Evolutionary conservation across 129 eudicot species (phyloP), one percentile per base, ranked within the genome.

Genomic region (Cynara cardunculus): DNA sequence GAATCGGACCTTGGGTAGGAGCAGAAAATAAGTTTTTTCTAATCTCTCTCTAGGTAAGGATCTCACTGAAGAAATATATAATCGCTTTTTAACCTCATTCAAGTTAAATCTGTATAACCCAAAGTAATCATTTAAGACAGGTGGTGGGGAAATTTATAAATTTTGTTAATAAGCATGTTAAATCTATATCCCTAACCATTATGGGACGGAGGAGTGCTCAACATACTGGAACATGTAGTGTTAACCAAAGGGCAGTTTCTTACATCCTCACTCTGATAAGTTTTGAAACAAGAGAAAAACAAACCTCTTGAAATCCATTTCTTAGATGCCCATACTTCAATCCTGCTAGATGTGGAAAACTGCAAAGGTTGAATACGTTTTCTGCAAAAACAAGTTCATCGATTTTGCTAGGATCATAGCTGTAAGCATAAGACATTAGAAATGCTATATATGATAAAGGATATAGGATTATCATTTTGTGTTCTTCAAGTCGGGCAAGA

Each of bases 261-360:
- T 31, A 31, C 35, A 31, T 31, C 35, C 35, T 31, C 35, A 31
- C 3, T 31, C 35, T 41, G 9, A 6, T 31, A 69, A 73, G 30
- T 46, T 62, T 74, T 78, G 19, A 37, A 53, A 16, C 10, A 72
- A 49, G 39, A 62, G 56, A 19, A 56, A 78, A 31, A 62, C 0
- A 16, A 84, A 95, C 99, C 97, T 95, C 97, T 86, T 90, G 88
- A 82, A 92, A 92, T 75, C 97, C 93, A 75, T 84, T 89, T 85
- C 97, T 79, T 81, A 95, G 37, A 69, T 88, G 95, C 84, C 86
- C 78, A 78, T 92, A 95, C 65, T 72, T 90, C 64, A 89, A 64
- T 69, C 97, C 97, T 1, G 85, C 84, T 82, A 95, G 84, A 81
- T 88, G 81, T 61, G 99, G 97, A 83, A 95, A 95, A 85, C 82